These are phyloP conservation scores for Panicum hallii DNA, from an alignment of 202 grass and related monocot species.

Conservation along the genomic window DNA sequence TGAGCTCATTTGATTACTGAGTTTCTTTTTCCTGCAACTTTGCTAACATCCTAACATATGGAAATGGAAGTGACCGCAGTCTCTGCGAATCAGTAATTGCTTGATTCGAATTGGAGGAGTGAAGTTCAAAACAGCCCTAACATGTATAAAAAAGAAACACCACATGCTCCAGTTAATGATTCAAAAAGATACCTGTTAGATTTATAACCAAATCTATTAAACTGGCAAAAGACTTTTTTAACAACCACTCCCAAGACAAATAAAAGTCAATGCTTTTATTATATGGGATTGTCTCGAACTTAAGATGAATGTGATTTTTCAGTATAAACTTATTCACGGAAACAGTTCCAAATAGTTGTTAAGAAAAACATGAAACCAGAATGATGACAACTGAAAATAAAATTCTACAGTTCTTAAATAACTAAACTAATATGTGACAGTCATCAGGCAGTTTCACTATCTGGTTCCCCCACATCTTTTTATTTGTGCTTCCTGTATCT, in stretches of 20 bases:
- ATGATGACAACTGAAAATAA: background rate
- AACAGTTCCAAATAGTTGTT: background rate
- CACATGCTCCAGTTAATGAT: background rate
- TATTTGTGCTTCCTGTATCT: background rate
- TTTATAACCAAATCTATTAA: background rate
- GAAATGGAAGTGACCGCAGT: constrained; percentile 17
- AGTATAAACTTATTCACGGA: background rate
- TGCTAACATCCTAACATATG: constrained; percentile 44
- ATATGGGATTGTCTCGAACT: background rate
- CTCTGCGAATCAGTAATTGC: constrained; percentile 47
- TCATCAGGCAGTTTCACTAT: background rate
- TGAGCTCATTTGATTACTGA: constrained; percentile 41
- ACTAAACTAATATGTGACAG: background rate
- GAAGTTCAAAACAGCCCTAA: background rate
- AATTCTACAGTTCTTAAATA: background rate
- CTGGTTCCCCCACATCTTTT: background rate
- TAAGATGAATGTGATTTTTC: background rate
- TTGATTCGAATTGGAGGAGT: constrained; percentile 43
- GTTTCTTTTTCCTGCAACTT: constrained; percentile 50
- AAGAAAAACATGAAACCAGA: background rate
- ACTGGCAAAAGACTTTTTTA: background rate
- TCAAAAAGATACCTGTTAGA: background rate
- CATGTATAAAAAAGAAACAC: constrained; percentile 4
- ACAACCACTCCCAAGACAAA: background rate
- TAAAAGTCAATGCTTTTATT: background rate